A percentile compares a stretch with the other conserved stretches of the same genome.
phyloP scores from a whole-genome alignment of 176 grass and related monocot genomes.

The Leersia perrieri region DNA sequence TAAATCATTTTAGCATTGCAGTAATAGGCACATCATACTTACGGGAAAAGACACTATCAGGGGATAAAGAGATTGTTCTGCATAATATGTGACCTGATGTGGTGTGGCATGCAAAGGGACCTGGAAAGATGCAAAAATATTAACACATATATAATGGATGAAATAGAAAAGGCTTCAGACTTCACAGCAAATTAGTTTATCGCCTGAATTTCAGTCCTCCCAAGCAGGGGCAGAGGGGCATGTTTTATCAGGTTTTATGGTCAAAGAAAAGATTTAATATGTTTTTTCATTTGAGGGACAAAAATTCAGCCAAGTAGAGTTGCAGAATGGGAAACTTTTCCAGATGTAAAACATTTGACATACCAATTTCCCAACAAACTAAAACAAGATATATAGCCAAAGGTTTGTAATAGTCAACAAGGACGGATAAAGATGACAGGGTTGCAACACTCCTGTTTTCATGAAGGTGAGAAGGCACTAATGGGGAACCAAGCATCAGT shows the following conservation, averaged over 20 bases:
- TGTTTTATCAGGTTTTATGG: no score
- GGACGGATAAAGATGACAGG: background rate
- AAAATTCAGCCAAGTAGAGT: background rate
- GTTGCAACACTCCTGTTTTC: background rate
- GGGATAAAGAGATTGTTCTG: constrained; percentile 82
- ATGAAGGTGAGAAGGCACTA: background rate
- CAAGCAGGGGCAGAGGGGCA: no score
- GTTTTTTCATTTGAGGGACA: no score
- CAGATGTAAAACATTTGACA: no score
- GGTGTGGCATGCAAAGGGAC: constrained; percentile 81
- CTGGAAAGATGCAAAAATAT: constrained; percentile 42
- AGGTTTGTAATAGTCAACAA: background rate
- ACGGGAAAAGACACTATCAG: constrained; percentile 91
- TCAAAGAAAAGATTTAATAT: no score
- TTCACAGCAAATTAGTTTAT: background rate
- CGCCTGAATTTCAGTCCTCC: background rate
- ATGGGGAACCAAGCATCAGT: background rate
- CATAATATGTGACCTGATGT: constrained; percentile 91
- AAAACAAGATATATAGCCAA: background rate
- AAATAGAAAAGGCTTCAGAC: constrained; percentile 5
- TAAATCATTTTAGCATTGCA: constrained; percentile 1
- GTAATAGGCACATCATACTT: constrained; percentile 35
- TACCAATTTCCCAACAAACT: no score
- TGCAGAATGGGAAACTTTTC: background rate
- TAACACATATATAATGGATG: background rate